Evolutionary conservation across 2,329 filamentous ascomycete species (phyloP).

Genomic region (Macrophomina phaseolina): DNA sequence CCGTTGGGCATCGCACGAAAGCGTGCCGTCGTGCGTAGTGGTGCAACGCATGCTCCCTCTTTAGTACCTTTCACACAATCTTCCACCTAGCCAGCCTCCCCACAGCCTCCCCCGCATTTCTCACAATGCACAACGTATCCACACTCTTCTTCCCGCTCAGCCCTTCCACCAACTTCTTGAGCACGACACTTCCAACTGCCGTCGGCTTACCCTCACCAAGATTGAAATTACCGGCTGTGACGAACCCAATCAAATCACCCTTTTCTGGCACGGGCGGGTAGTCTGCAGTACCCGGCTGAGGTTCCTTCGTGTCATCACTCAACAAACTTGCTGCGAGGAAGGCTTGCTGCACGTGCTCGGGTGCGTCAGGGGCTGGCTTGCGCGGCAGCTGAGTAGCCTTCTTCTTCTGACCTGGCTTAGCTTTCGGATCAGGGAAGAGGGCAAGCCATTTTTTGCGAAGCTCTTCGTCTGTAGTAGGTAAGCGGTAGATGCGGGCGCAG

Average conservation of each 20-base stretch:
- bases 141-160: conserved; percentile 41
- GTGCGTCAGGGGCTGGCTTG: conserved; percentile 41
- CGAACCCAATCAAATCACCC: conserved; percentile 83
- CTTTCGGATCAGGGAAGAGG: conserved; percentile 48
- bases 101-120: conserved; percentile 78
- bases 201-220: conserved; percentile 76
- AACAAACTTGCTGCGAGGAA: conserved; percentile 53
- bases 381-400: conserved; percentile 29
- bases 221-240: conserved; percentile 85
- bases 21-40: too few species aligned
- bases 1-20: too few species aligned
- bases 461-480: conserved; percentile 64
- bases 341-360: conserved; percentile 55
- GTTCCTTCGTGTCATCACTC: conserved; percentile 41
- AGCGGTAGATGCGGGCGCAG: conserved; percentile 84
- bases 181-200: conserved; percentile 74
- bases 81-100: conserved; percentile 85
- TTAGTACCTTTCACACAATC: not conserved
- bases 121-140: conserved; percentile 72
- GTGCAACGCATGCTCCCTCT: too few species aligned
- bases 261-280: conserved; percentile 75
- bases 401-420: conserved; percentile 33
- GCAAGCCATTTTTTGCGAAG: conserved; percentile 76
- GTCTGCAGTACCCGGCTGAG: conserved; percentile 40
- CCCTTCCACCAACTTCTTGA: conserved; percentile 62